These are phyloP conservation scores for Erythrophleum ivorense DNA, from an alignment of 331 rosid species.

Conservation along the genomic window DNA sequence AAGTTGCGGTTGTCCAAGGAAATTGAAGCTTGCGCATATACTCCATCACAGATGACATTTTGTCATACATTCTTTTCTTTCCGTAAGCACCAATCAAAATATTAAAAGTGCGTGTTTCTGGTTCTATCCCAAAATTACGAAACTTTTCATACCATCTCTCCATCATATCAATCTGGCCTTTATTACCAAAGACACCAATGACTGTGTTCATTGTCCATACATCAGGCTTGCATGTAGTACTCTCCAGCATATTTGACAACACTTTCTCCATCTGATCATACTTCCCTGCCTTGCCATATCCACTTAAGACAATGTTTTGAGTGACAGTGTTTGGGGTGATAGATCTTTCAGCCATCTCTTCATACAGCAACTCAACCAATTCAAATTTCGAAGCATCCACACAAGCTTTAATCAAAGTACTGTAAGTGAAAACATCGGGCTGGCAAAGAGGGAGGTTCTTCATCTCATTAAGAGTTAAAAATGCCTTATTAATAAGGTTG, in stretches of 20 bases:
- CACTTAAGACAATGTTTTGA: conserved; percentile 90
- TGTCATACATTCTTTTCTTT: conserved; percentile 87
- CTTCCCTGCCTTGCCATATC: conserved; percentile 90
- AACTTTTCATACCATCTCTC: conserved; percentile 97
- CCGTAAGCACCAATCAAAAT: conserved; percentile 95
- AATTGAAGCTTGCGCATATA: conserved; percentile 94
- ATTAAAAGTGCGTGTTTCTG: conserved; percentile 92
- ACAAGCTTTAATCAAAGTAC: conserved; percentile 81
- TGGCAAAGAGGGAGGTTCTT: conserved; percentile 83
- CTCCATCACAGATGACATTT: conserved; percentile 99
- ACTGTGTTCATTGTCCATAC: conserved; percentile 97
- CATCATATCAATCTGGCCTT: conserved; percentile 89
- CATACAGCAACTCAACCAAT: conserved; percentile 67
- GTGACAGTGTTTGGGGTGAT: conserved; percentile 85
- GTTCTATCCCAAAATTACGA: conserved; percentile 88
- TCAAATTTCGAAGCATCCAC: conserved; percentile 78
- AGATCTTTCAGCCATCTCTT: conserved; percentile 77
- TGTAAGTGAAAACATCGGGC: conserved; percentile 93
- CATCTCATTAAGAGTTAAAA: conserved; percentile 73
- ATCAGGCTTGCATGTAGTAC: conserved; percentile 82
- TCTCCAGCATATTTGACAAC: conserved; percentile 82
- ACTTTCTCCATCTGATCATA: conserved; percentile 93
- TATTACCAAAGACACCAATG: conserved; percentile 87
- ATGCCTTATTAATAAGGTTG: conserved; percentile 73
- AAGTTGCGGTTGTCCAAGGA: conserved; percentile 97